Percentiles rank a stretch among this genome's conserved stretches.
phyloP scores from a whole-genome alignment of 768 basidiomycete genomes.

The Cystofilobasidium bisporidii region DNA sequence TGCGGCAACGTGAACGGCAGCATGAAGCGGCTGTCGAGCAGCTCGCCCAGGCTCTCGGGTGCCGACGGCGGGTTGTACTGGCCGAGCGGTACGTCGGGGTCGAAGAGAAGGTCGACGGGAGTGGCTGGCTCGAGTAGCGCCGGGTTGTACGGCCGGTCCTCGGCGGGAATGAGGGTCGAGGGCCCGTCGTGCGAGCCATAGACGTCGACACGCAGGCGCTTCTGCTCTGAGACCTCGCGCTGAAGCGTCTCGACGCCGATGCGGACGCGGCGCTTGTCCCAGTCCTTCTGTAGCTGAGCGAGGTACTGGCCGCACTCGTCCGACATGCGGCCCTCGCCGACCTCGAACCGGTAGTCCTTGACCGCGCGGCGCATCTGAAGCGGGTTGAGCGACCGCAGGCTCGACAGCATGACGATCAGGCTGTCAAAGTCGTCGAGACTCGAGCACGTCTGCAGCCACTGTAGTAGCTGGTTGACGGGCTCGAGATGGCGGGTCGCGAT shows the following conservation, averaged over 20 bases:
- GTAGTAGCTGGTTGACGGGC: slow-evolving; percentile 56
- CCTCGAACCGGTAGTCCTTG: slow-evolving; percentile 75
- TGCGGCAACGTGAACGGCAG: slow-evolving; percentile 75
- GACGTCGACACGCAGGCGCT: slow-evolving; percentile 10
- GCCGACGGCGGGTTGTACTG: slow-evolving; percentile 69
- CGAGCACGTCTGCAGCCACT: slow-evolving; percentile 60
- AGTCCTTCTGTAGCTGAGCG: slow-evolving; percentile 89
- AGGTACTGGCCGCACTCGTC: slow-evolving; percentile 94
- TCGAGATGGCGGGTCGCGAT: slow-evolving; percentile 65
- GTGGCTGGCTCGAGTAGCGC: slow-evolving; percentile 20
- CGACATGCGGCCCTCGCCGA: slow-evolving; percentile 81
- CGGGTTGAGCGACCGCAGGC: slow-evolving; percentile 77
- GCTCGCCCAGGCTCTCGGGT: slow-evolving; percentile 75
- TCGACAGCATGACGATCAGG: slow-evolving; percentile 80
- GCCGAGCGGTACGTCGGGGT: slow-evolving; percentile 54
- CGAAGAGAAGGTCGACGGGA: slow-evolving; percentile 69
- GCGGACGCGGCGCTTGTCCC: slow-evolving; percentile 85
- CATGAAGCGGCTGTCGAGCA: slow-evolving; percentile 88
- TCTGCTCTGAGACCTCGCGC: slow-evolving; percentile 53
- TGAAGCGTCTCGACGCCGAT: slow-evolving; percentile 73
- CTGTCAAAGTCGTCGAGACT: slow-evolving; percentile 79
- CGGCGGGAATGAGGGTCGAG: background rate
- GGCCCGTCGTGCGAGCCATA: background rate
- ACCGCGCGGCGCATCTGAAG: slow-evolving; percentile 93
- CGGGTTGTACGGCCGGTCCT: slow-evolving; percentile 15